A percentile compares a stretch with the other conserved stretches of the same genome.
Evolutionary conservation across 2,329 filamentous ascomycete species (phyloP).

Genomic region (Thelonectria blattea): DNA sequence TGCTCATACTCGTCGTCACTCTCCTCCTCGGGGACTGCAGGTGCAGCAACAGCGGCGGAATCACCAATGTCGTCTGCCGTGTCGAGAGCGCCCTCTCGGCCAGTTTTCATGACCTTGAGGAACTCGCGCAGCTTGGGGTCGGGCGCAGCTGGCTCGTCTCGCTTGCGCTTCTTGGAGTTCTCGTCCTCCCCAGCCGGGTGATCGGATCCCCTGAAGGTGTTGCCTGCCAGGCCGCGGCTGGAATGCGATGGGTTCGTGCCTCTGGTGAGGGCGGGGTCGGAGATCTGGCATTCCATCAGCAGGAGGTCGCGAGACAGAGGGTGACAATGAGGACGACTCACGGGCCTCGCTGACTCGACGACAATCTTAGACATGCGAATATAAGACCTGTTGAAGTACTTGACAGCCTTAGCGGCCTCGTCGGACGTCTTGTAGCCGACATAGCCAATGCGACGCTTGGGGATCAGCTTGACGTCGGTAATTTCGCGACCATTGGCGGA

Average conservation of each 20-base stretch:
- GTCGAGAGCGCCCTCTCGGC: constrained; percentile 43
- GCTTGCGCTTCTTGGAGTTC: constrained; percentile 72
- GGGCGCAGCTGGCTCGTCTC: constrained; percentile 61
- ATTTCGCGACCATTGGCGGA: constrained; percentile 72
- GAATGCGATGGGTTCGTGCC: constrained; percentile 37
- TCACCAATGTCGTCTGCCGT: constrained; percentile 33
- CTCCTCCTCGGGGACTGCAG: constrained; percentile 58
- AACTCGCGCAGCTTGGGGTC: constrained; percentile 88
- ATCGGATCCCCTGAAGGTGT: constrained; percentile 26
- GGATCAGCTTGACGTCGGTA: constrained; percentile 91
- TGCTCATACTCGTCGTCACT: constrained; percentile 80
- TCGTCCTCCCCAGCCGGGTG: constrained; percentile 40
- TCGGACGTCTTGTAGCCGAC: constrained; percentile 87
- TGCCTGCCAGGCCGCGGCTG: constrained; percentile 26
- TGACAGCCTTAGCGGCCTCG: constrained; percentile 81
- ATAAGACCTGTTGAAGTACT: constrained; percentile 94
- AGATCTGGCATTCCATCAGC: constrained; percentile 52
- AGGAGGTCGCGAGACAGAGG: constrained; percentile 28
- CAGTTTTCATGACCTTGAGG: constrained; percentile 77
- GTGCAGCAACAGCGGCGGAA: constrained; percentile 32
- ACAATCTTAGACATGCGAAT: constrained; percentile 94
- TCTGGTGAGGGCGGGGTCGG: constrained; percentile 49
- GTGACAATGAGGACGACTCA: constrained; percentile 48
- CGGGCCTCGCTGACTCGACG: constrained; percentile 86
- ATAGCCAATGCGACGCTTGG: constrained; percentile 90